phyloP scores from a whole-genome alignment of 2,329 filamentous ascomycete species.

The Aphanoascus verrucosus region DNA sequence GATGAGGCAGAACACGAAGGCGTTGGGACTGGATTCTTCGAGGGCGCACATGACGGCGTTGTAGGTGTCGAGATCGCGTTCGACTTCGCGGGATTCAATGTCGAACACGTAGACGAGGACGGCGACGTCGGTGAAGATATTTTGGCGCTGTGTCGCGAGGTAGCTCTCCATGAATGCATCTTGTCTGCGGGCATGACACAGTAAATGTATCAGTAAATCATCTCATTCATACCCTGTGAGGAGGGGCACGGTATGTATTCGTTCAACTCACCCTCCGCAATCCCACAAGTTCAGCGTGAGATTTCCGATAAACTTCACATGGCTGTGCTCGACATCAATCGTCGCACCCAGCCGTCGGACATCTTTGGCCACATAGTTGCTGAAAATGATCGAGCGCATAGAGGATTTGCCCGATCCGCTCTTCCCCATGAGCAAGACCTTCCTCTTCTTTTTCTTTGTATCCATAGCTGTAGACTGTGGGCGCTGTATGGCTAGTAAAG shows the following conservation, averaged over 20 bases:
- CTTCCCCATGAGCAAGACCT: conserved; percentile 85
- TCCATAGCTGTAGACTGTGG: neutral
- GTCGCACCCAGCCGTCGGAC: conserved; percentile 86
- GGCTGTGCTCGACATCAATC: conserved; percentile 95
- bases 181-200: conserved; percentile 49
- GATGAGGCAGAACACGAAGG: conserved; percentile 86
- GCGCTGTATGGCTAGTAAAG: neutral
- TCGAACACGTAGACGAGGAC: conserved; percentile 99
- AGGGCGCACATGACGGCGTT: conserved; percentile 80
- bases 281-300: conserved; percentile 97
- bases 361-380: conserved; percentile 95
- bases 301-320: conserved; percentile 98
- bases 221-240: neutral
- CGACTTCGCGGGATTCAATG: conserved; percentile 89
- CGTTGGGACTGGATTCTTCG: conserved; percentile 66
- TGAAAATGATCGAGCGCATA: conserved; percentile 98
- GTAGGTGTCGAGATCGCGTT: conserved; percentile 87
- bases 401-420: conserved; percentile 95
- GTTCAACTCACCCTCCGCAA: conserved; percentile 62
- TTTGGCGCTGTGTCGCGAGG: conserved; percentile 83
- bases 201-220: neutral
- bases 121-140: conserved; percentile 93
- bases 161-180: conserved; percentile 99
- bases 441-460: conserved; percentile 60
- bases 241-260: neutral